Conservation (phyloP, 108 stramenopile genomes). For the Skeletonema potamos region DNA sequence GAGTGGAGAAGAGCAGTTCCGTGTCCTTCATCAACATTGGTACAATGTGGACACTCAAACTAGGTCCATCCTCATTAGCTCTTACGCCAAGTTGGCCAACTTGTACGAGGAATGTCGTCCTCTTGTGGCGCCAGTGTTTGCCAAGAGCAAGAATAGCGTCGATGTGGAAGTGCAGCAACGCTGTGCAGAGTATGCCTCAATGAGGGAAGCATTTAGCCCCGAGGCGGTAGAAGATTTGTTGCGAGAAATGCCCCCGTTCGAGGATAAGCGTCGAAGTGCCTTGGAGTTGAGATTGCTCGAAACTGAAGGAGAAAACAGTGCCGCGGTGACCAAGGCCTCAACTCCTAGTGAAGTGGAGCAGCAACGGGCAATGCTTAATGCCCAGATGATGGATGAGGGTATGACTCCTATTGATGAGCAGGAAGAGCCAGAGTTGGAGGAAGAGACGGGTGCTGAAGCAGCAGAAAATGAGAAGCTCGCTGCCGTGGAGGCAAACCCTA, state of each 20-base stretch:
- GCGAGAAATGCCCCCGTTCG: conserved; percentile 94
- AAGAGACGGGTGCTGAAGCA: conserved; percentile 12
- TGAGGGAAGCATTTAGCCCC: conserved; percentile 84
- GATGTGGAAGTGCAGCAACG: conserved; percentile 95
- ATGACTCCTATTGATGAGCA: conserved; percentile 46
- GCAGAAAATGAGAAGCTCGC: conserved; percentile 3
- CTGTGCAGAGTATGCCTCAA: conserved; percentile 85
- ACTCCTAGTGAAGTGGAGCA: conserved; percentile 81
- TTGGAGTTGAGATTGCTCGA: conserved; percentile 80
- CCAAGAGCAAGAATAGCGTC: conserved; percentile 78
- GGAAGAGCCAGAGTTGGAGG: conserved; percentile 46
- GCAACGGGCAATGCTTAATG: conserved; percentile 70
- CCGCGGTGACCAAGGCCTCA: conserved; percentile 81
- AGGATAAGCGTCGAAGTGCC: conserved; percentile 81
- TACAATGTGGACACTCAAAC: conserved; percentile 67
- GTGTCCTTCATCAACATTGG: conserved; percentile 95
- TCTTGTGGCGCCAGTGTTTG: conserved; percentile 86
- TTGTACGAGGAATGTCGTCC: conserved; percentile 94
- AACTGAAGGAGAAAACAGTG: conserved; percentile 85
- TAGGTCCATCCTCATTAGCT: conserved; percentile 86
- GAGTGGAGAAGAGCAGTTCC: conserved; percentile 93
- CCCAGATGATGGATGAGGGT: conserved; percentile 37
- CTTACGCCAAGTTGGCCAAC: conserved; percentile 95
- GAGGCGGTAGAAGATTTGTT: conserved; percentile 89
- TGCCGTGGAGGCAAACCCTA: conserved; percentile 13